Evolutionary conservation across 2,329 filamentous ascomycete species (phyloP), one percentile per base, ranked within the genome.

Genomic region (Venturiaceae sp.): DNA sequence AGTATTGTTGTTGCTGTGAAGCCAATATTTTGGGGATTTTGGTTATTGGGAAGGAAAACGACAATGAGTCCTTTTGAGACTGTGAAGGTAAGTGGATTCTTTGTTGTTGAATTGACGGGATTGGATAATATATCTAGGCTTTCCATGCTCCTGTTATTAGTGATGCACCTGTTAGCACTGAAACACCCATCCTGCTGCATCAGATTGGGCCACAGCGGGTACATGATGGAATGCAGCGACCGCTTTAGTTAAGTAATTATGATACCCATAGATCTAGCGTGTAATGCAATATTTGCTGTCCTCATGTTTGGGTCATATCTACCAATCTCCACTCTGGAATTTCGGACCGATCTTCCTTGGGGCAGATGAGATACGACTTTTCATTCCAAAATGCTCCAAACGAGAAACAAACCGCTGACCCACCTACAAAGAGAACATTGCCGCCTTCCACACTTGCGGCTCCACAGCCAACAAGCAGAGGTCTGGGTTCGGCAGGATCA

Each of bases 381-480:
- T 78, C 77, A 55, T 91, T 92, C 88, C 89, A 95, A 66, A 83
- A 91, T 6, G 88, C 88, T 1, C 91, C 91, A 80, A 95, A 95
- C 0, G 89, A 91, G 74, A 95, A 95, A 69, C 90, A 95, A 0
- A 90, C 89, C 16, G 88, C 90, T 37, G 90, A 92, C 16, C 92
- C 92, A 1, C 90, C 90, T 53, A 87, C 71, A 7, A 95, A 73
- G 9, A 89, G 66, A 3, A 91, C 65, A 19, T 79, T 72, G 32
- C 77, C 72, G 44, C 74, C 65, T 16, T n/a, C 26, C 0, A 79
- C 72, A 30, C 74, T 67, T 14, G 80, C 71, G 7, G 80, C 75
- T 4, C 84, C 84, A 58, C 84, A 80, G 2, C 92, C 90, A 55
- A 90, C 77, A 54, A 95, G 77, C 5, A 95, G 76, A 13, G 90